These are phyloP conservation scores for Entophlyctis helioformis DNA, from an alignment of 192 early-diverging fungal genomes.

Conservation along the genomic window DNA sequence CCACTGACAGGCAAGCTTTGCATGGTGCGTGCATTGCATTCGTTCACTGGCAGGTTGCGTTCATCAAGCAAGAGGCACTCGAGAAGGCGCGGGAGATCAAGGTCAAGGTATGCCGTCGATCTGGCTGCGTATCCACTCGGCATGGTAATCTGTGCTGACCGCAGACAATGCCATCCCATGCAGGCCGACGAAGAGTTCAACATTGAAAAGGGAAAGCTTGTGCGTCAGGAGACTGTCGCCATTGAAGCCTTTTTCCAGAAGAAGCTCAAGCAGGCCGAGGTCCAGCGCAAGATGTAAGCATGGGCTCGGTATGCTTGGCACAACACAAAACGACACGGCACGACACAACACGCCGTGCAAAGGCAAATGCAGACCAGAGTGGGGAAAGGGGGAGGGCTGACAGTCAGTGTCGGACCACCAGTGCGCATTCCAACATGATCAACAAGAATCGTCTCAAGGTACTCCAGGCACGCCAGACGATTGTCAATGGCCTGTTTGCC, in stretches of 20 bases:
- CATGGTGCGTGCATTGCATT: no score
- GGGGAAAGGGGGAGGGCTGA: no score
- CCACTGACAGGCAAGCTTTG: no score
- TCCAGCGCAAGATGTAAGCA: constrained; percentile 85
- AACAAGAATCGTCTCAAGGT: constrained; percentile 92
- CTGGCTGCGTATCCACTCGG: background rate
- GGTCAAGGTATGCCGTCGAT: constrained; percentile 60
- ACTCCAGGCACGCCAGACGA: constrained; percentile 75
- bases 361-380: no score
- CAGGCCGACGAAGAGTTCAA: constrained; percentile 99
- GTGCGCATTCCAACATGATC: constrained; percentile 84
- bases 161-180: background rate
- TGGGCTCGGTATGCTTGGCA: no score
- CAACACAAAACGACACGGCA: no score
- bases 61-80: constrained; percentile 97
- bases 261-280: constrained; percentile 95
- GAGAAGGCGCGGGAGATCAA: constrained; percentile 98
- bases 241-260: constrained; percentile 93
- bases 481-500: constrained; percentile 69
- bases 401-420: constrained; percentile 7
- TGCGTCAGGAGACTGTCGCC: constrained; percentile 91
- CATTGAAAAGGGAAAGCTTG: constrained; percentile 99
- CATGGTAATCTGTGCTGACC: no score
- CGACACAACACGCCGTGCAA: no score
- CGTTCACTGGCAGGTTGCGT: constrained; percentile 57